Conservation (phyloP, 2,329 filamentous ascomycete genomes). For the Dothistroma pini region DNA sequence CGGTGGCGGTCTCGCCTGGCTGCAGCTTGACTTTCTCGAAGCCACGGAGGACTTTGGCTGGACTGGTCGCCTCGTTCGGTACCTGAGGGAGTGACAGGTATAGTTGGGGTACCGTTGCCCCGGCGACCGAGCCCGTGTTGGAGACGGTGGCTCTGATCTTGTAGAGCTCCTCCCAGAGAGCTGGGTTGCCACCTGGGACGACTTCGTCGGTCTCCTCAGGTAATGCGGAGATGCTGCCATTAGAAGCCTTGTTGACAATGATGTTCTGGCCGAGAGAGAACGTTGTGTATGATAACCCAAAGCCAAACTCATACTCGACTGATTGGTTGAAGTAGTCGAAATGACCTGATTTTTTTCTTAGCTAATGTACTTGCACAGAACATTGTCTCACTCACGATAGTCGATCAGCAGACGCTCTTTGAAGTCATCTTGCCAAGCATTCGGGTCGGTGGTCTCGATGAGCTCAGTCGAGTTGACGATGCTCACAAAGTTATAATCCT, state of each 20-base stretch:
- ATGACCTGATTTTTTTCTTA: constrained; percentile 26
- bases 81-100: constrained; percentile 44
- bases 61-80: constrained; percentile 36
- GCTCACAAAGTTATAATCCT: constrained; percentile 33
- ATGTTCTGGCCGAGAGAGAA: constrained; percentile 23
- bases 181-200: constrained; percentile 25
- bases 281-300: constrained; percentile 30
- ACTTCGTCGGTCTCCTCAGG: constrained; percentile 17
- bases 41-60: constrained; percentile 31
- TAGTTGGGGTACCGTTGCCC: constrained; percentile 54
- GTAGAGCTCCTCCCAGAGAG: constrained; percentile 62
- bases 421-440: constrained; percentile 50
- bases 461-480: constrained; percentile 40
- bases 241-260: constrained; percentile 7
- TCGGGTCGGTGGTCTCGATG: constrained; percentile 33
- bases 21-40: constrained; percentile 39
- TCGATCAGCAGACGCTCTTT: constrained; percentile 53
- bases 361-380: neutral
- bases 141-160: constrained; percentile 54
- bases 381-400: constrained; percentile 39
- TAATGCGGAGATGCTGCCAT: constrained; percentile 14
- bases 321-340: constrained; percentile 43
- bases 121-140: constrained; percentile 58
- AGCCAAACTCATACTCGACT: constrained; percentile 33
- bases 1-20: constrained; percentile 22